phyloP scores from a whole-genome alignment of 306 rosid species.

The Medicago arabica region DNA sequence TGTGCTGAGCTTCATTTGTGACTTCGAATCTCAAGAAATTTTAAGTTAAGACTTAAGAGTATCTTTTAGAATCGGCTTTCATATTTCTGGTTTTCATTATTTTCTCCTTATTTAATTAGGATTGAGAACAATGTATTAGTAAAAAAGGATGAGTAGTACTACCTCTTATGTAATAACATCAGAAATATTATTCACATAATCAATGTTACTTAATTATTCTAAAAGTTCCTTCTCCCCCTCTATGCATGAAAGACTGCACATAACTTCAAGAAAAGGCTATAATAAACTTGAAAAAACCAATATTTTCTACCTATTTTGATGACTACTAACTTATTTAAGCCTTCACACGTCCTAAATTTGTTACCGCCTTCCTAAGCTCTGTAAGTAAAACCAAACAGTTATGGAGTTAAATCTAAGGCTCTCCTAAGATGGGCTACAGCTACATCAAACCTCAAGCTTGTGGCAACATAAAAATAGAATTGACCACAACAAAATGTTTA shows the following conservation, averaged over 20 bases:
- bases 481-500: background rate
- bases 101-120: background rate
- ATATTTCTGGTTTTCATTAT: background rate
- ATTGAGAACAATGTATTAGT: background rate
- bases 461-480: constrained; percentile 7
- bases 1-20: constrained; percentile 3
- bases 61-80: background rate
- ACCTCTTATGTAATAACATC: background rate
- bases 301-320: constrained; percentile 8
- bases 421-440: constrained; percentile 26
- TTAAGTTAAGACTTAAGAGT: background rate
- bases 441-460: constrained; percentile 35
- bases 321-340: constrained; percentile 10
- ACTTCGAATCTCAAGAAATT: constrained; percentile 13
- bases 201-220: background rate
- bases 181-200: background rate
- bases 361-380: constrained; percentile 14
- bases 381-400: background rate
- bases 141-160: background rate
- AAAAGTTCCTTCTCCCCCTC: background rate
- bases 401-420: constrained; percentile 27
- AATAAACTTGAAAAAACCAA: background rate
- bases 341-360: constrained; percentile 11
- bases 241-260: background rate
- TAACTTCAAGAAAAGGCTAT: background rate